Evolutionary conservation across 371 early-diverging fungal genomes (phyloP).

Genomic region (Mortierella sp.): DNA sequence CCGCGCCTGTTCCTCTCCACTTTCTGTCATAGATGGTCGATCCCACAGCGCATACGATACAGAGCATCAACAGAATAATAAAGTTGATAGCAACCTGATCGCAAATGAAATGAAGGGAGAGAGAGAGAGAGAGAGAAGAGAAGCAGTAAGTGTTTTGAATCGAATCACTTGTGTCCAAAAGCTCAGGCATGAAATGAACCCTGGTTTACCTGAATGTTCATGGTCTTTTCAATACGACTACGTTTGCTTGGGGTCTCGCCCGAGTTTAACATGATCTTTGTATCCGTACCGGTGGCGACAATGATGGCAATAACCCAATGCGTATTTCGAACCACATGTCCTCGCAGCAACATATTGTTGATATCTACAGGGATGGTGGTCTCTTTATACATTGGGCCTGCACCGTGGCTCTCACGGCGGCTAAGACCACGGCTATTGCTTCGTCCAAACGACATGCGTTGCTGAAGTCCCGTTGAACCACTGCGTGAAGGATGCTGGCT

Average conservation of each 20-base stretch:
- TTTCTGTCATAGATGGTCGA: constrained; percentile 61
- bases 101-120: not conserved
- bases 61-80: constrained; percentile 75
- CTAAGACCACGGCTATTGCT: too few species aligned
- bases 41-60: constrained; percentile 77
- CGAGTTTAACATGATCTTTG: constrained; percentile 92
- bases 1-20: constrained; percentile 48
- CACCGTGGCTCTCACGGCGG: too few species aligned
- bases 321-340: constrained; percentile 90
- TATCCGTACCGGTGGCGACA: constrained; percentile 91
- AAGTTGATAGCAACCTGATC: constrained; percentile 82
- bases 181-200: too few species aligned
- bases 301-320: constrained; percentile 88
- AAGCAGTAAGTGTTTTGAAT: not conserved
- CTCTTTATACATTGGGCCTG: constrained; percentile 29
- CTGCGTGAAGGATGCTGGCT: constrained; percentile 6
- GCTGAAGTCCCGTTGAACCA: too few species aligned
- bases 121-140: not conserved
- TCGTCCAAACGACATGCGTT: too few species aligned
- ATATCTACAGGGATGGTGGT: constrained; percentile 73
- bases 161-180: not conserved
- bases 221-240: constrained; percentile 88
- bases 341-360: constrained; percentile 90
- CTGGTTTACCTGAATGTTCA: constrained; percentile 86
- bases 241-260: constrained; percentile 88